A percentile compares a stretch with the other conserved stretches of the same genome.
Evolutionary conservation across 305 asterid species (phyloP).

Genomic region (Fraxinus baroniana): DNA sequence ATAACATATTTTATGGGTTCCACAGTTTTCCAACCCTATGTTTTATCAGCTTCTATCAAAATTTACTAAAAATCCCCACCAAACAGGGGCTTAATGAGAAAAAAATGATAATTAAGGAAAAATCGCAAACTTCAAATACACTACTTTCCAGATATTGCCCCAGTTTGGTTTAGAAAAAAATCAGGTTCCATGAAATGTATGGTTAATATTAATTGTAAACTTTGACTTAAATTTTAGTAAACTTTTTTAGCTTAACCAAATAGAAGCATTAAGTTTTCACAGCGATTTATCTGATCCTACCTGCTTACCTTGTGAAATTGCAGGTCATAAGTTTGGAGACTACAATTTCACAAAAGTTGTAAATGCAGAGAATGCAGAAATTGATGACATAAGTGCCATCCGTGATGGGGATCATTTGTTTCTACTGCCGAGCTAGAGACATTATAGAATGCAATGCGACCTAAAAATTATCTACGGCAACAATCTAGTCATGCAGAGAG

Average conservation of each 20-base stretch:
- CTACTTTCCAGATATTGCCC: neutral
- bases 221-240: neutral
- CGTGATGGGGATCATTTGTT: conserved; percentile 89
- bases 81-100: neutral
- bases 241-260: neutral
- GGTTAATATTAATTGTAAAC: too few relatives aligned
- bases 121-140: neutral
- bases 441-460: conserved; percentile 34
- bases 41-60: too few relatives aligned
- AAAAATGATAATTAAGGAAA: neutral
- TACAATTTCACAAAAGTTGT: conserved; percentile 47
- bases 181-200: neutral
- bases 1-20: too few relatives aligned
- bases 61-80: too few relatives aligned
- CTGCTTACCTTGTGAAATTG: conserved; percentile 33
- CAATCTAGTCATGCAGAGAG: conserved; percentile 19
- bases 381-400: conserved; percentile 63
- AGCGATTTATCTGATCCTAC: conserved; percentile 22
- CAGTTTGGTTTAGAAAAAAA: too few relatives aligned
- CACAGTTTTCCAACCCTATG: too few relatives aligned
- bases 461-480: conserved; percentile 24
- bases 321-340: conserved; percentile 74
- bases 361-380: conserved; percentile 76
- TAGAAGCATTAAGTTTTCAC: neutral
- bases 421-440: conserved; percentile 39